Conservation (phyloP, 1,139 yeast species). For the Saccharomyces hybrid region DNA sequence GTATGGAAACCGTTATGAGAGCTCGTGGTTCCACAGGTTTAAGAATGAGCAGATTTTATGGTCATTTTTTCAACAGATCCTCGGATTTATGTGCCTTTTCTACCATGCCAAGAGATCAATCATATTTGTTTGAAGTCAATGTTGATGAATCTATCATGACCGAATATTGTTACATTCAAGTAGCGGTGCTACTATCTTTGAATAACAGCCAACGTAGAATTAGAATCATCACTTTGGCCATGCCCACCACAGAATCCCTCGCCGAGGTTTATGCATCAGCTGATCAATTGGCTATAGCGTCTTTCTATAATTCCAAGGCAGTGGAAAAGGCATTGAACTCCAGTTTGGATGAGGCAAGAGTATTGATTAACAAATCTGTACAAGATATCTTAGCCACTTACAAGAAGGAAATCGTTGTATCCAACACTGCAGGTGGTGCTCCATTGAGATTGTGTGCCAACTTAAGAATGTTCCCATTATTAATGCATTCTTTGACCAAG, state of each 20-base stretch:
- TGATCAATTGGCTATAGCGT: conserved; percentile 85
- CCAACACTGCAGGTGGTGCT: conserved; percentile 81
- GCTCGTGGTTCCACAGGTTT: conserved; percentile 90
- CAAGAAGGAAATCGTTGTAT: conserved; percentile 84
- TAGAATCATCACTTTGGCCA: conserved; percentile 79
- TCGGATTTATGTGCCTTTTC: conserved; percentile 95
- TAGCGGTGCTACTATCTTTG: conserved; percentile 89
- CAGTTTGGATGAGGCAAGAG: conserved; percentile 74
- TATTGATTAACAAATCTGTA: conserved; percentile 55
- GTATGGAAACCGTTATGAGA: conserved; percentile 89
- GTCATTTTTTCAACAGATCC: conserved; percentile 92
- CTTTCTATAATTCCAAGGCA: conserved; percentile 76
- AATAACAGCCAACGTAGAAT: conserved; percentile 88
- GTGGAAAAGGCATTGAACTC: conserved; percentile 67
- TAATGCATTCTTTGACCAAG: conserved; percentile 73
- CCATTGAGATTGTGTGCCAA: conserved; percentile 85
- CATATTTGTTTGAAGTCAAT: conserved; percentile 77
- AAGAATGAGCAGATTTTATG: conserved; percentile 72
- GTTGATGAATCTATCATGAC: conserved; percentile 78
- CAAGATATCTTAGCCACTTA: conserved; percentile 72
- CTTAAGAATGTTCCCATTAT: conserved; percentile 82
- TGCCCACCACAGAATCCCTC: conserved; percentile 77
- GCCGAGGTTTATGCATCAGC: conserved; percentile 89
- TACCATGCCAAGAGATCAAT: conserved; percentile 92
- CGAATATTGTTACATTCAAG: conserved; percentile 79